Base-by-base conservation (phyloP, 495 filamentous ascomycete genomes). In the Neurospora discreta region DNA sequence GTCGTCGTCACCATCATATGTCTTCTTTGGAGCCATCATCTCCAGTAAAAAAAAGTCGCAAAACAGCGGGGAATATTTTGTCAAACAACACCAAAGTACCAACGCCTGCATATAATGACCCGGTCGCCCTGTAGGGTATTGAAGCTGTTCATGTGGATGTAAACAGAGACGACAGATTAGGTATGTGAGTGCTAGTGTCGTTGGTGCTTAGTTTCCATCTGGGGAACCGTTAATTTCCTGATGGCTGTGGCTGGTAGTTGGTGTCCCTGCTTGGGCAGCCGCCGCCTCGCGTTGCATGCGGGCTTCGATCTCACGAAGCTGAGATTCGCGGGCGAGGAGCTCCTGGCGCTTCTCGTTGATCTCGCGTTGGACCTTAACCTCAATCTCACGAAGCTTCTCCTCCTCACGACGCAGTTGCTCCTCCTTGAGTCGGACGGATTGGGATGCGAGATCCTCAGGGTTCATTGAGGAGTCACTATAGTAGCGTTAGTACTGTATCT, bases 301-400 rank as follows among this genome's bases (percentile, higher is more conserved):
- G 26, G 86, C 86, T 79, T 88, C 86, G 75, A 98, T 97, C 85
- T 99, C 95, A 83, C 94, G 92, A 75, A 99, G 88, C 84, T 99
- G 95, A 80, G 93, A 97, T 86, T 99, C 95, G 81, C 96, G 93
- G 73, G 95, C 95, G 80, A 99, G 85, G 70, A 99, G 86, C 85
- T 99, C 95, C 86, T 99, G 95, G 85, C 95, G 90, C 89, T 99
- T 99, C 87, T 98, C 95, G 82, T 97, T 97, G 85, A 99, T 99
- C 84, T 99, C 95, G 77, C 95, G 92, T 86, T 98, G 95, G 71
- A 99, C 96, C 89, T 98, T 98, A 85, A 97, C 84, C 80, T 99
- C 95, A 80, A 98, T 98, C 85, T 99, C 95, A 77, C 96, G 90
- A 67, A 99, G 91, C 87, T 99, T 99, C 90, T 98, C 96, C 85